Percentiles rank a stretch among this genome's conserved stretches.
These are phyloP conservation scores for Epichloe bromicola DNA, from an alignment of 2,329 filamentous ascomycete genomes.

Conservation along the genomic window DNA sequence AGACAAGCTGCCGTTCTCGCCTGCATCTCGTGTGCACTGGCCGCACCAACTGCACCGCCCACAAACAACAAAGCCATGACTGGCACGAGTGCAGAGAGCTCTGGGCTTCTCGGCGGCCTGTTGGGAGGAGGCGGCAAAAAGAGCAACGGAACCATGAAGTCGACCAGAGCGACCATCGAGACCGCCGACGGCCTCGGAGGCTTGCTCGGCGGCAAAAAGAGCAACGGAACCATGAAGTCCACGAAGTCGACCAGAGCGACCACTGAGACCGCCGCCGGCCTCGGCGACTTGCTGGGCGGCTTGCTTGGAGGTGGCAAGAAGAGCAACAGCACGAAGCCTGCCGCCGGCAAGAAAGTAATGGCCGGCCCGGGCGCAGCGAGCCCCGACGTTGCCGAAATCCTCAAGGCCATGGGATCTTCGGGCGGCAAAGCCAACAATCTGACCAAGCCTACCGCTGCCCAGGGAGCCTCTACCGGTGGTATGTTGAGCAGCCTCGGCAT, in stretches of 20 bases:
- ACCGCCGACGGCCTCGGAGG: too few species aligned
- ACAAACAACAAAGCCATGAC: not conserved
- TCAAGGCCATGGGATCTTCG: not conserved
- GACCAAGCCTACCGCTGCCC: not conserved
- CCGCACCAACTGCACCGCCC: constrained; percentile 1
- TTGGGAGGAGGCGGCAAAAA: too few species aligned
- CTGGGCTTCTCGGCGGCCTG: not conserved
- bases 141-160: too few species aligned
- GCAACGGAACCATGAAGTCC: too few species aligned
- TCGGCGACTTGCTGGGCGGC: too few species aligned
- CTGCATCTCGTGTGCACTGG: not conserved
- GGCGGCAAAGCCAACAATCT: not conserved
- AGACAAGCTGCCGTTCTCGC: not conserved
- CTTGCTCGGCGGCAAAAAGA: too few species aligned
- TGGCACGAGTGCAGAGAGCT: not conserved
- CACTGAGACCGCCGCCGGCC: too few species aligned
- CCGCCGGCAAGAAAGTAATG: not conserved
- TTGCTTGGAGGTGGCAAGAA: too few species aligned
- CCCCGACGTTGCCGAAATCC: not conserved
- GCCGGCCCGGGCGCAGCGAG: too few species aligned
- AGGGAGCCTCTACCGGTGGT: not conserved
- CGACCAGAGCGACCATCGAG: too few species aligned
- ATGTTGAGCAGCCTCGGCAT: not conserved
- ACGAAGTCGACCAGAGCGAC: too few species aligned
- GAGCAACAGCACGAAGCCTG: not conserved